Evolutionary conservation across 768 basidiomycete species (phyloP).

Genomic region (Candolleomyces efflorescens): DNA sequence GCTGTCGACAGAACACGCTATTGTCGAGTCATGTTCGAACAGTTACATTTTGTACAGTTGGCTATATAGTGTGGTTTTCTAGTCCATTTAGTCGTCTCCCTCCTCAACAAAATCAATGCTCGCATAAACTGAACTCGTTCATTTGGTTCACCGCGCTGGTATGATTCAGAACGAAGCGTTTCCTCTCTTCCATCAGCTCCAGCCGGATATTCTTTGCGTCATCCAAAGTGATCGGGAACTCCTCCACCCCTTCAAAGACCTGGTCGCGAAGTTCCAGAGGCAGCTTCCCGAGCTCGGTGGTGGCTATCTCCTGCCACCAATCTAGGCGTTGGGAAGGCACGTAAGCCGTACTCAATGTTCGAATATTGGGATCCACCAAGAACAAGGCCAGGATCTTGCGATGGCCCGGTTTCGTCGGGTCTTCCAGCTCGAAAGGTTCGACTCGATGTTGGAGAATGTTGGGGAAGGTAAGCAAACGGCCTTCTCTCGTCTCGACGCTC

Average conservation of each 20-base stretch:
- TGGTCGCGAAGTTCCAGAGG: slow-evolving; percentile 22
- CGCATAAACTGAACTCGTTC: too few species aligned
- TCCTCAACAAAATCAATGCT: too few species aligned
- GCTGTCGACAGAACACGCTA: too few species aligned
- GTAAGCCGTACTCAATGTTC: slow-evolving; percentile 20
- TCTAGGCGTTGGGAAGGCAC: slow-evolving; percentile 24
- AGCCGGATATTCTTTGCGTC: slow-evolving; percentile 26
- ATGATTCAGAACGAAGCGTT: slow-evolving; percentile 16
- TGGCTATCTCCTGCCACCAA: slow-evolving; percentile 21
- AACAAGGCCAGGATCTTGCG: slow-evolving; percentile 38
- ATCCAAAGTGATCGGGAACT: slow-evolving; percentile 22
- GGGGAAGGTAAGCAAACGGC: slow-evolving; percentile 29
- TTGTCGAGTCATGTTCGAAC: too few species aligned
- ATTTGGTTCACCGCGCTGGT: too few species aligned
- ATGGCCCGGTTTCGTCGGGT: slow-evolving; percentile 32
- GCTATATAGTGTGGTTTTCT: too few species aligned
- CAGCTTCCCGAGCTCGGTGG: slow-evolving; percentile 10
- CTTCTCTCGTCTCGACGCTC: slow-evolving; percentile 22
- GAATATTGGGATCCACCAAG: slow-evolving; percentile 29
- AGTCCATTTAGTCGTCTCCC: too few species aligned
- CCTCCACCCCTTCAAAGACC: slow-evolving; percentile 19
- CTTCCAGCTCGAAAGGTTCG: slow-evolving; percentile 29
- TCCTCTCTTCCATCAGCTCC: slow-evolving; percentile 30
- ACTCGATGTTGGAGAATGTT: slow-evolving; percentile 36
- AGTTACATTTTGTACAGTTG: too few species aligned